Conservation (phyloP, 192 early-diverging fungal species). For the Coemansia sp. region DNA sequence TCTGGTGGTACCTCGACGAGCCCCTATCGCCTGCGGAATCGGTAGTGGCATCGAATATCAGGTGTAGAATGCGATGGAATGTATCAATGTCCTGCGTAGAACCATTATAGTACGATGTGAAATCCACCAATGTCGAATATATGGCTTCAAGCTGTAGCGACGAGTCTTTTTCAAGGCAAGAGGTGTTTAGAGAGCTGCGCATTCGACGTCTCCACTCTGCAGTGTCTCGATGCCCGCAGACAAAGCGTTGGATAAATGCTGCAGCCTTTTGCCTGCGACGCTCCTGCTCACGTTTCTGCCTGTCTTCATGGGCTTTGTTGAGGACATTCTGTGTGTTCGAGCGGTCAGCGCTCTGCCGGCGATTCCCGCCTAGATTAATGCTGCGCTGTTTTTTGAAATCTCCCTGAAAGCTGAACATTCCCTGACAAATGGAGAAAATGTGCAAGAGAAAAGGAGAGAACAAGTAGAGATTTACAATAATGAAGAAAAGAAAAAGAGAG, state of each 20-base stretch:
- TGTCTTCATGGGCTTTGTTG: slow-evolving; percentile 67
- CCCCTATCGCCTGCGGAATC: not conserved
- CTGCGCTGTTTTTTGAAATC: slow-evolving; percentile 69
- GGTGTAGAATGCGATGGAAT: slow-evolving; percentile 20
- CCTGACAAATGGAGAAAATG: not conserved
- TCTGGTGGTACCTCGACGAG: not conserved
- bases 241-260: slow-evolving; percentile 62
- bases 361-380: slow-evolving; percentile 84
- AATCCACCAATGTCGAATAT: slow-evolving; percentile 13
- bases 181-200: slow-evolving; percentile 25
- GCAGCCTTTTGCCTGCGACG: slow-evolving; percentile 60
- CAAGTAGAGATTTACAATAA: not conserved
- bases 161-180: not conserved
- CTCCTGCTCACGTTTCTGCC: slow-evolving; percentile 70
- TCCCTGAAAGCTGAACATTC: slow-evolving; percentile 75
- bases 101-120: slow-evolving; percentile 36
- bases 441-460: not conserved
- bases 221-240: slow-evolving; percentile 20
- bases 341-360: slow-evolving; percentile 61
- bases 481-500: not conserved
- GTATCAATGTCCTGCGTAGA: slow-evolving; percentile 10
- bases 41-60: slow-evolving; percentile 15
- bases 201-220: slow-evolving; percentile 21
- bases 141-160: not conserved
- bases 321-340: slow-evolving; percentile 57